Evolutionary conservation across 192 early-diverging fungal species (phyloP).

Genomic region (Coemansia sp.): DNA sequence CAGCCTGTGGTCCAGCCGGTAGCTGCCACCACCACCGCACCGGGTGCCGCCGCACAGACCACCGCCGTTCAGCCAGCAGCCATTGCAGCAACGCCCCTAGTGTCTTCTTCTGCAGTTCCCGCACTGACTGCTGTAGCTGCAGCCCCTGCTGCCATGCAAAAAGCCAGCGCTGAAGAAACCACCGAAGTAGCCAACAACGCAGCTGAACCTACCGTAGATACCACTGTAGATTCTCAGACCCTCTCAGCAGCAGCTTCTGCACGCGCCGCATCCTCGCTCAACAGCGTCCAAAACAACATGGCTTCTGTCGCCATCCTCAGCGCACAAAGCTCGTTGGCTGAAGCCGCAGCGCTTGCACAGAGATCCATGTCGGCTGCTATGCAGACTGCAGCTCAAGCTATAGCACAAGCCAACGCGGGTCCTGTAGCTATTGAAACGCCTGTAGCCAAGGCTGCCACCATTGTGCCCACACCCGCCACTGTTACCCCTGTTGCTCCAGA

Average conservation of each 20-base stretch:
- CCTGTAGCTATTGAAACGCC: conserved; percentile 1
- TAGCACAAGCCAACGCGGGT: conserved; percentile 3
- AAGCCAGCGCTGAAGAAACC: background rate
- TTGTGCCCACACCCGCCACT: background rate
- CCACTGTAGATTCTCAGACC: background rate
- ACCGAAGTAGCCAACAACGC: background rate
- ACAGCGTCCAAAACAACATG: conserved; percentile 9
- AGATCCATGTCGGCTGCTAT: conserved; percentile 18
- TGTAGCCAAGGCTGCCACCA: background rate
- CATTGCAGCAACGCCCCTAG: background rate
- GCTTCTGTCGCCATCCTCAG: conserved; percentile 8
- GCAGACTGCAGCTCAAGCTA: conserved; percentile 13
- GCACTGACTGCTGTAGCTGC: background rate
- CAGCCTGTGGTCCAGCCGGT: conserved; percentile 5
- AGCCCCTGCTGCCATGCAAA: background rate
- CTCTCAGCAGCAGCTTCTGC: background rate
- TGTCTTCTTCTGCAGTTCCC: background rate
- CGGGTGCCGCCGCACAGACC: conserved; percentile 1
- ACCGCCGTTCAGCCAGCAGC: background rate
- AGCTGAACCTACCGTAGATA: background rate
- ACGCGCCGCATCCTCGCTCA: background rate
- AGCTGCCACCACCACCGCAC: background rate
- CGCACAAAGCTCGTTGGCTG: conserved; percentile 17
- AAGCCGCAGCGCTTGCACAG: conserved; percentile 16
- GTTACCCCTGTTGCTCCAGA: background rate